These are phyloP conservation scores for Cardamine resedifolia DNA, from an alignment of 345 rosid genomes.

Conservation along the genomic window DNA sequence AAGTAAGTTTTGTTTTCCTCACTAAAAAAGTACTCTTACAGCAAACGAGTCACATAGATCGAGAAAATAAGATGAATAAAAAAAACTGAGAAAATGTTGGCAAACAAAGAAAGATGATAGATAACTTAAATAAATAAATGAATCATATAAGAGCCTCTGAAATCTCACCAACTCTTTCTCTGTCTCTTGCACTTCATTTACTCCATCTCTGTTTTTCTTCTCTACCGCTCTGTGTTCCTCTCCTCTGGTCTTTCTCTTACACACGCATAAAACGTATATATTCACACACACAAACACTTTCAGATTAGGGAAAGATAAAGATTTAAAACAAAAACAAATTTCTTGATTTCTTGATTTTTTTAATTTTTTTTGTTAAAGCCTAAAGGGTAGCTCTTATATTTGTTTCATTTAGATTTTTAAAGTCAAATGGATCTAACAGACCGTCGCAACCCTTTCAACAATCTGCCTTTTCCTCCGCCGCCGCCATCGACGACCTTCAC, in stretches of 20 bases:
- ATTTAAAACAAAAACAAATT: background rate
- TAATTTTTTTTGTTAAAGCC: background rate
- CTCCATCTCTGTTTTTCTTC: conserved; percentile 29
- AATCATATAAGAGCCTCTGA: conserved; percentile 30
- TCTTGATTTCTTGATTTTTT: background rate
- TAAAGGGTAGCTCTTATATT: background rate
- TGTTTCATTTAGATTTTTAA: background rate
- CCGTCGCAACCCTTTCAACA: conserved; percentile 34
- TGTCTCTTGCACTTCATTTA: conserved; percentile 22
- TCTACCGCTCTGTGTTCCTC: conserved; percentile 21
- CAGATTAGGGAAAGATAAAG: background rate
- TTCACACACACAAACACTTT: background rate
- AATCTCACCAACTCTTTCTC: conserved; percentile 39
- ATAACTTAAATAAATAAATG: conserved; percentile 20
- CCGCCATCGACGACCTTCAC: conserved; percentile 18
- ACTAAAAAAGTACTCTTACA: conserved; percentile 14
- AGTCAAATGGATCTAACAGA: conserved; percentile 32
- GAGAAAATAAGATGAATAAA: background rate
- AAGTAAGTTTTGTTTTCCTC: background rate
- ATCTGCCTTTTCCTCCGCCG: conserved; percentile 37
- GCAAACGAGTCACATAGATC: conserved; percentile 34
- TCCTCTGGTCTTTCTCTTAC: background rate
- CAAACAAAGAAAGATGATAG: conserved; percentile 14
- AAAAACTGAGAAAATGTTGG: conserved; percentile 22
- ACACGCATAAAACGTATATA: conserved; percentile 26